Percentiles rank a stretch among this genome's conserved stretches.
phyloP scores from a whole-genome alignment of 2,329 filamentous ascomycete genomes.

The Fusarium setosum region DNA sequence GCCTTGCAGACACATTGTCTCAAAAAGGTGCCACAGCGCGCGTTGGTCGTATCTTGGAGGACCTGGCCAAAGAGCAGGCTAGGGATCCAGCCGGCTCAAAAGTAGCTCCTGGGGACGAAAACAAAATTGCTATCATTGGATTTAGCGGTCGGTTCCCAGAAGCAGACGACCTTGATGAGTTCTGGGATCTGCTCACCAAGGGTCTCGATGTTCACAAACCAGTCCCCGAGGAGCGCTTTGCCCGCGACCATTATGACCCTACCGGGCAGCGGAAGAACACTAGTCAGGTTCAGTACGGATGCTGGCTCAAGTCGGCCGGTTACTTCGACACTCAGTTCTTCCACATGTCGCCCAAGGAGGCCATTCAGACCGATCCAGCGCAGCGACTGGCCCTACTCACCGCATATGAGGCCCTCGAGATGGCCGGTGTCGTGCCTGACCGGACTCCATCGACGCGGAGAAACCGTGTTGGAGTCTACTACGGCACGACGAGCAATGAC shows the following conservation, averaged over 20 bases:
- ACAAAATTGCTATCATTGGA: slow-evolving; percentile 67
- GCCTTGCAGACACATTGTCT: too few species aligned
- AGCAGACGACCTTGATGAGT: slow-evolving; percentile 66
- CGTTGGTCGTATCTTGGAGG: too few species aligned
- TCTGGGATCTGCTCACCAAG: slow-evolving; percentile 73
- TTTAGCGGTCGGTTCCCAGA: slow-evolving; percentile 72
- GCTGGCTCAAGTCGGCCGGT: slow-evolving; percentile 70
- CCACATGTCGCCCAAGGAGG: slow-evolving; percentile 70
- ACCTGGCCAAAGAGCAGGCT: too few species aligned
- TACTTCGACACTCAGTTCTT: slow-evolving; percentile 77
- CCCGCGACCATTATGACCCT: slow-evolving; percentile 63
- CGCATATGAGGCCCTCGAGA: slow-evolving; percentile 75
- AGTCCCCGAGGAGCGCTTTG: slow-evolving; percentile 61
- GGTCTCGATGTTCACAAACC: slow-evolving; percentile 71
- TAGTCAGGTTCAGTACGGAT: slow-evolving; percentile 47
- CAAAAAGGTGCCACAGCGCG: too few species aligned
- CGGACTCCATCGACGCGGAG: neutral
- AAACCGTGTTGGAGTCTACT: neutral
- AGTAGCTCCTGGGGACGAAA: too few species aligned
- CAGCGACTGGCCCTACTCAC: slow-evolving; percentile 72
- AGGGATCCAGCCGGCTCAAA: too few species aligned
- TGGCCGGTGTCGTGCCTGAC: slow-evolving; percentile 62
- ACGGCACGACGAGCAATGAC: neutral
- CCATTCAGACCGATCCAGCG: slow-evolving; percentile 67
- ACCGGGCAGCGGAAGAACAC: slow-evolving; percentile 73